These are phyloP conservation scores for Ophiostoma ips DNA, from an alignment of 2,329 filamentous ascomycete species.

Conservation along the genomic window DNA sequence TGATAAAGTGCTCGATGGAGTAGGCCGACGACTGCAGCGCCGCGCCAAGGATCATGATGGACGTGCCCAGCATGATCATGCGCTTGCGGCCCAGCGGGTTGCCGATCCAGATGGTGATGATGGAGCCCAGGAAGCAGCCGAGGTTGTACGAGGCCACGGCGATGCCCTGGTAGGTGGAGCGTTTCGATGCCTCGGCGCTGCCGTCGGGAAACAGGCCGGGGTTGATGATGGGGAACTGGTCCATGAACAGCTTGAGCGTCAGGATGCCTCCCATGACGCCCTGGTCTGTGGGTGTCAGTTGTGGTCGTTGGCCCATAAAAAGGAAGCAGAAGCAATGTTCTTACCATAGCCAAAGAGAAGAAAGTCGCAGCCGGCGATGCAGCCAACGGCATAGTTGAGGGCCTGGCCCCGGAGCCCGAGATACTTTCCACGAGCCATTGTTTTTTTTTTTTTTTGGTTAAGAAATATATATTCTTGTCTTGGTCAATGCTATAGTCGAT, in stretches of 20 bases:
- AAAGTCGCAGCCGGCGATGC: constrained; percentile 62
- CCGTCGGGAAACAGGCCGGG: constrained; percentile 21
- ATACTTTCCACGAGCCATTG: constrained; percentile 22
- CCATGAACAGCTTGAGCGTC: constrained; percentile 48
- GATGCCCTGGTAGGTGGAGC: constrained; percentile 36
- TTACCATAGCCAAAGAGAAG: constrained; percentile 45
- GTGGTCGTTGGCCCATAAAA: not conserved
- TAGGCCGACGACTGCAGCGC: constrained; percentile 26
- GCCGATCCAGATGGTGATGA: constrained; percentile 22
- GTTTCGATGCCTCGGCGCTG: constrained; percentile 22
- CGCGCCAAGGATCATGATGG: constrained; percentile 30
- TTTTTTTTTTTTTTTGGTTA: not conserved
- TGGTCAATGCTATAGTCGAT: too few relatives aligned
- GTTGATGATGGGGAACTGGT: constrained; percentile 39
- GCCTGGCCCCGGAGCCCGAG: constrained; percentile 51
- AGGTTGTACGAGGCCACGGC: constrained; percentile 22
- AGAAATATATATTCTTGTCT: too few relatives aligned
- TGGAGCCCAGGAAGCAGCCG: constrained; percentile 20
- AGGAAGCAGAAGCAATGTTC: constrained; percentile 3
- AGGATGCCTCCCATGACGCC: constrained; percentile 65
- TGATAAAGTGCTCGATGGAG: constrained; percentile 28
- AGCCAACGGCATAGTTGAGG: constrained; percentile 55
- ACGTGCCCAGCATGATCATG: constrained; percentile 26
- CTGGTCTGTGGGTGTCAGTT: constrained; percentile 37
- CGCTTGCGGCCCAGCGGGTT: constrained; percentile 27